phyloP scores from a whole-genome alignment of 306 rosid species.

The Cucumis sativus region Cucumber_9930_V3 NC_026661.2:20885501-20886000 shows the following conservation, averaged over 20 bases:
- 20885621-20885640: slow-evolving; percentile 55
- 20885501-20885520: neutral
- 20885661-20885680: slow-evolving; percentile 10
- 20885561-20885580: slow-evolving; percentile 71
- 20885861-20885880: neutral
- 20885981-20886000: neutral
- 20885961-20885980: neutral
- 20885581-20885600: slow-evolving; percentile 99
- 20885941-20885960: neutral
- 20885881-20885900: neutral
- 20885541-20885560: neutral
- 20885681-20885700: neutral
- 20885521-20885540: slow-evolving; percentile 1
- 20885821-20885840: neutral
- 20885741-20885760: slow-evolving; percentile 99
- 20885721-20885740: slow-evolving; percentile 39
- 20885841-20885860: neutral
- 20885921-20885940: neutral
- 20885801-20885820: neutral
- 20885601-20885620: slow-evolving; percentile 76
- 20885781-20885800: slow-evolving; percentile 25
- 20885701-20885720: slow-evolving; percentile 8
- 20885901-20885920: neutral
- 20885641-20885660: neutral
- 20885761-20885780: slow-evolving; percentile 26